Conservation (phyloP, 257 asterid species). For the Solanum chilense region DNA sequence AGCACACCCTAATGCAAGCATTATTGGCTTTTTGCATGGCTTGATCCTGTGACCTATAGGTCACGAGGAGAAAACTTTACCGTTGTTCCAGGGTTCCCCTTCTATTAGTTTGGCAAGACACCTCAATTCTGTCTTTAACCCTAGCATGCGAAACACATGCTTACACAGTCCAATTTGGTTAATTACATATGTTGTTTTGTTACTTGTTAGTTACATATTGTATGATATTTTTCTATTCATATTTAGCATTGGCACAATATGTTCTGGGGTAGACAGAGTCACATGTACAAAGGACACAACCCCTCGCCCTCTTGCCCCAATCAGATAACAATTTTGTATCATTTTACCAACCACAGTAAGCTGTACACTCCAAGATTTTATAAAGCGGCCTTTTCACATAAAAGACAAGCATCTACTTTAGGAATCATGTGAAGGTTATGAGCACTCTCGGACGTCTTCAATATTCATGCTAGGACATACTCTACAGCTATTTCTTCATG, state of each 20-base stretch:
- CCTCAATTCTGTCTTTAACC: not conserved
- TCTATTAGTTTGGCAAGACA: not conserved
- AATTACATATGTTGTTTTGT: not conserved
- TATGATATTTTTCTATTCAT: not conserved
- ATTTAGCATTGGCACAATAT: not conserved
- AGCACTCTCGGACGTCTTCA: not conserved
- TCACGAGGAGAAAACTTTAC: not conserved
- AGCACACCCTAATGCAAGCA: not conserved
- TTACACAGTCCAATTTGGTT: not conserved
- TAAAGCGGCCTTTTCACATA: not conserved
- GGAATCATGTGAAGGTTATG: not conserved
- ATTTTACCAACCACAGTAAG: not conserved
- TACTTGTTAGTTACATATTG: not conserved
- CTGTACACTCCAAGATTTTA: not conserved
- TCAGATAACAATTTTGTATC: not conserved
- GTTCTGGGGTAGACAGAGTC: not conserved
- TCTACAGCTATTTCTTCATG: not conserved
- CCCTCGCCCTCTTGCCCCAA: not conserved
- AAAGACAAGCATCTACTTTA: not conserved
- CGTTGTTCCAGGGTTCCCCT: not conserved
- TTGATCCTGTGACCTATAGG: not conserved
- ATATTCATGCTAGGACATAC: not conserved
- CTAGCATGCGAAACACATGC: not conserved
- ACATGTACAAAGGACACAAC: not conserved
- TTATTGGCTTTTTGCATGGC: not conserved